Evolutionary conservation across 1,284 basidiomycete genomes (phyloP).

Genomic region (Pseudozyma hubeiensis): DNA sequence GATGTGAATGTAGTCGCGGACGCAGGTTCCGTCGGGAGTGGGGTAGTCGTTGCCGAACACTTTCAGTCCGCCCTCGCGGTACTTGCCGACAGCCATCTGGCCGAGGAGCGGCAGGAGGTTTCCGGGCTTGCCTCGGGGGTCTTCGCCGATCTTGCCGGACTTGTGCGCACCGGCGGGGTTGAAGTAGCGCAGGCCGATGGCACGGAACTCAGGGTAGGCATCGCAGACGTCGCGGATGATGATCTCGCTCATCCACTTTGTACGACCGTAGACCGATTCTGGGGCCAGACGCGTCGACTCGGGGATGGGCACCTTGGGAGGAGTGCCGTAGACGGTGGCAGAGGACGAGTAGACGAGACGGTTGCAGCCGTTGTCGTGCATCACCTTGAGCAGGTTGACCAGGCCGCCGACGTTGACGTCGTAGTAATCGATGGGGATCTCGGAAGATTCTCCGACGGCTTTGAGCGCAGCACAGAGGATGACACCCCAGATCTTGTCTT

Average conservation of each 20-base stretch:
- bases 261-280: constrained; percentile 93
- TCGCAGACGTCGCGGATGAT: constrained; percentile 90
- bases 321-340: constrained; percentile 98
- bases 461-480: constrained; percentile 97
- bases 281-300: constrained; percentile 89
- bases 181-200: constrained; percentile 92
- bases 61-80: constrained; percentile 82
- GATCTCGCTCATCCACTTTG: constrained; percentile 93
- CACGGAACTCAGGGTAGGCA: constrained; percentile 81
- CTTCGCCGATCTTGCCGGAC: constrained; percentile 94
- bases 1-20: constrained; percentile 95
- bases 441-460: constrained; percentile 96
- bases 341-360: constrained; percentile 96
- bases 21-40: constrained; percentile 84
- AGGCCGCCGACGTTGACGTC: constrained; percentile 65
- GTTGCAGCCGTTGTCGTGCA: constrained; percentile 84
- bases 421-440: constrained; percentile 81
- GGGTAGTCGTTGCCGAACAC: constrained; percentile 99
- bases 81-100: constrained; percentile 93
- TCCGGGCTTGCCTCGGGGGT: constrained; percentile 91
- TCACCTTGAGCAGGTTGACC: constrained; percentile 70
- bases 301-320: constrained; percentile 90
- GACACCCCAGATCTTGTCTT: constrained; percentile 84
- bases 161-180: constrained; percentile 97
- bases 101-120: constrained; percentile 94